These are phyloP conservation scores for Ambispora gerdemannii DNA, from an alignment of 192 early-diverging fungal genomes.

Conservation along the genomic window DNA sequence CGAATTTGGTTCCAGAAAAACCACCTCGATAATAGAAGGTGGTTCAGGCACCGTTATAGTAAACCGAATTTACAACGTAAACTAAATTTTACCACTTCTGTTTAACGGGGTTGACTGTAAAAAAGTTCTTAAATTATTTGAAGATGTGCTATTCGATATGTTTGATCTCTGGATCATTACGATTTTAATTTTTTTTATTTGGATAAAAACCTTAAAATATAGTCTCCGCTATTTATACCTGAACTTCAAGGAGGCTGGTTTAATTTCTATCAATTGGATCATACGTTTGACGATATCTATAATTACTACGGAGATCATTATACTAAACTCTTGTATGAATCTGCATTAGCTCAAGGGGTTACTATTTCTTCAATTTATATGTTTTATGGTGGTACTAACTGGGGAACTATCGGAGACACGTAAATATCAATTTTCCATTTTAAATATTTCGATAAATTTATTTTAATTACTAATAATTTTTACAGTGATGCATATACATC, in stretches of 20 bases:
- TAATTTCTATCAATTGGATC: slow-evolving; percentile 61
- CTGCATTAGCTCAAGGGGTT: slow-evolving; percentile 60
- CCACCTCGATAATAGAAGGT: no score
- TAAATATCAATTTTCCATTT: slow-evolving; percentile 35
- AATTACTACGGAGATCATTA: slow-evolving; percentile 68
- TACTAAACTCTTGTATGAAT: slow-evolving; percentile 60
- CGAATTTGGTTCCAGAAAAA: no score
- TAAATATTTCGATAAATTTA: background rate
- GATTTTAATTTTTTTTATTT: background rate
- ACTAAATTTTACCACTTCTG: no score
- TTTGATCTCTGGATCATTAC: no score
- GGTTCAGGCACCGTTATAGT: no score
- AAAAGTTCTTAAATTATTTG: no score
- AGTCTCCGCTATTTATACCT: slow-evolving; percentile 71
- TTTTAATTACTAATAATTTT: slow-evolving; percentile 4
- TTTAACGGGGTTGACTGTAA: no score
- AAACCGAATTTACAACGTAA: no score
- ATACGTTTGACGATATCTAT: slow-evolving; percentile 67
- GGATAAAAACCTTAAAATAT: background rate
- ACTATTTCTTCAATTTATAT: slow-evolving; percentile 68
- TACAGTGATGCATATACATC: slow-evolving; percentile 70
- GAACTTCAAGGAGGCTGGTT: slow-evolving; percentile 82
- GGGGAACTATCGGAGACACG: slow-evolving; percentile 69
- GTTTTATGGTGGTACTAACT: slow-evolving; percentile 77
- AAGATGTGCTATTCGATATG: no score